Percentiles rank a stretch among this genome's conserved stretches.
Conservation (phyloP, 1,139 yeast genomes). For the Blastobotrys indianensis region DNA sequence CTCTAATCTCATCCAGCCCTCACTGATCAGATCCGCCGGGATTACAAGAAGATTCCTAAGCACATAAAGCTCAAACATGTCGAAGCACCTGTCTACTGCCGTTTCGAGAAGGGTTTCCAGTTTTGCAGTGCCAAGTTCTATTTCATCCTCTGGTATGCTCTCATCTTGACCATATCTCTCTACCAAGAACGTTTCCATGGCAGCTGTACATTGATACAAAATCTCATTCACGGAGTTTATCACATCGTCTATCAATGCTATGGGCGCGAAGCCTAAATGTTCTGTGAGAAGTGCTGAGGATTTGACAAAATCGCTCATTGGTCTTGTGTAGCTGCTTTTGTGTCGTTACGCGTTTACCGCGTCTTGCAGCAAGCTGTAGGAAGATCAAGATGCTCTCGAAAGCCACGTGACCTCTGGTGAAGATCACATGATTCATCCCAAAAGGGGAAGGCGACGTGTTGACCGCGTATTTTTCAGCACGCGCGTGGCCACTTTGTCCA, state of each 20-base stretch:
- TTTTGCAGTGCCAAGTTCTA: slow-evolving; percentile 70
- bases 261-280: slow-evolving; percentile 81
- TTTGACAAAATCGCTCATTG: slow-evolving; percentile 17
- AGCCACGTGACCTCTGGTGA: too few relatives aligned
- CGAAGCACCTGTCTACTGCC: slow-evolving; percentile 78
- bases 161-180: slow-evolving; percentile 19
- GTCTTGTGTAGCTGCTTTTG: not conserved
- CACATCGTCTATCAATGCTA: slow-evolving; percentile 81
- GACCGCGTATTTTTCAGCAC: slow-evolving; percentile 1
- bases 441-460: too few relatives aligned
- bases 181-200: slow-evolving; percentile 60
- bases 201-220: slow-evolving; percentile 76
- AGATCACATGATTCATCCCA: too few relatives aligned
- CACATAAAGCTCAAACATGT: slow-evolving; percentile 78
- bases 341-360: not conserved
- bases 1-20: slow-evolving; percentile 59
- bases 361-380: too few relatives aligned
- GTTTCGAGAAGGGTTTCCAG: slow-evolving; percentile 73
- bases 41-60: slow-evolving; percentile 68
- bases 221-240: slow-evolving; percentile 84
- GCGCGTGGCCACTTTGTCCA: not conserved
- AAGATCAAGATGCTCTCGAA: too few relatives aligned
- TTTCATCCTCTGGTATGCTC: slow-evolving; percentile 41
- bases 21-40: slow-evolving; percentile 61
- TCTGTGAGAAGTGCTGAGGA: slow-evolving; percentile 64